Base-by-base conservation (phyloP, 2,329 filamentous ascomycete genomes). In the Chaetomiaceae sp. region DNA sequence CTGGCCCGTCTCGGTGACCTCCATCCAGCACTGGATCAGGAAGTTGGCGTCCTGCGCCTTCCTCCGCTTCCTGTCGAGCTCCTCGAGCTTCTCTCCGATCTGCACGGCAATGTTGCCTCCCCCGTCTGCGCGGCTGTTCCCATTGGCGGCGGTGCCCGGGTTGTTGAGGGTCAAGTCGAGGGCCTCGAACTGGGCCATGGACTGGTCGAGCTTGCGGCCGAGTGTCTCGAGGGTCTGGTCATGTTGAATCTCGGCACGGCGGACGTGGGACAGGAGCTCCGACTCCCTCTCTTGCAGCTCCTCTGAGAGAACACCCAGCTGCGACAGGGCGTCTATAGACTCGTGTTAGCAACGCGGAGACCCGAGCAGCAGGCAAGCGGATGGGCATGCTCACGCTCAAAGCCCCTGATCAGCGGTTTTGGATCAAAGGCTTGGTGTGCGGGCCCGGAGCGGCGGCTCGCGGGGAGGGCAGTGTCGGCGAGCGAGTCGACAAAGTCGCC, bases 401-500 rank as follows among this genome's bases (percentile, higher is more conserved):
- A 99, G 1, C 89, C 91, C 53, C 93, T 85, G 63, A 99, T 99
- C 61, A 99, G 76, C 27, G 93, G 95, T 70, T 99, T 99, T 0
- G 93, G 90, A 64, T 99, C 93, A 71, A 99, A 99, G 4, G 77
- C 71, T 55, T 78, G 76, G 65, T 74, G 76, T 55, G 73, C 75
- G 57, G 80, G 77, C 7, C 81, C 83, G 13, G 91, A 96, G 53
- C 88, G 86, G 48, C 93, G 87, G 63, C 85, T 87, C 19, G 78
- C 75, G n/a, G 88, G 85, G 31, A 89, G 80, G 19, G 89, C 87
- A 60, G 78, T 87, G 57, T 97, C 91, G 44, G 92, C 93, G 51
- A 99, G 83, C 45, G 85, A 82, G 67, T 99, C 95, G 62, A 99
- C 85, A 66, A 99, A 99, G 72, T 99, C 93, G 64, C 95, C 90